Conservation (phyloP, 2,329 filamentous ascomycete genomes). For the Proliferodiscus dingleyae region DNA sequence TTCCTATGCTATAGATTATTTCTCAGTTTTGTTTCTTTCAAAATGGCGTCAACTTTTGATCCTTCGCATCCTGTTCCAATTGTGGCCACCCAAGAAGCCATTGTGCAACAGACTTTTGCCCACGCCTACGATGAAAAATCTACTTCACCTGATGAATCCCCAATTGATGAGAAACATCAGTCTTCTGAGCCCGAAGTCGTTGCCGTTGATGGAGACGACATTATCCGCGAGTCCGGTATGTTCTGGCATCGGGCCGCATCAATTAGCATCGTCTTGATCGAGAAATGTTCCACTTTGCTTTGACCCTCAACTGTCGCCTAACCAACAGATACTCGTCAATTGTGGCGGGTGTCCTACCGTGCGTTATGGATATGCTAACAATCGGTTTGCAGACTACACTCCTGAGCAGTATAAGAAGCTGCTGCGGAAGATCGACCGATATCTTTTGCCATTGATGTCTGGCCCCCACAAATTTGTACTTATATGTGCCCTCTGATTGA, state of each 20-base stretch:
- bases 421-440: conserved; percentile 40
- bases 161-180: conserved; percentile 6
- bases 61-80: conserved; percentile 1
- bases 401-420: conserved; percentile 37
- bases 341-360: too few relatives aligned
- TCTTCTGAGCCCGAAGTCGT: conserved; percentile 10
- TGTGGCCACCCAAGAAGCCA: conserved; percentile 1
- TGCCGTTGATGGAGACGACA: conserved; percentile 8
- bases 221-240: conserved; percentile 13
- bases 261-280: not conserved
- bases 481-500: not conserved
- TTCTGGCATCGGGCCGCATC: too few relatives aligned
- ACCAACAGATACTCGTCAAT: too few relatives aligned
- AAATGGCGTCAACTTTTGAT: not conserved
- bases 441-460: conserved; percentile 44
- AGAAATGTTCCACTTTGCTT: not conserved
- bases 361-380: not conserved
- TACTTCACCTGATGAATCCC: not conserved
- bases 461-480: conserved; percentile 13
- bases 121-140: conserved; percentile 2
- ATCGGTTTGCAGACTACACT: conserved; percentile 27
- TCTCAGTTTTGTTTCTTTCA: not conserved
- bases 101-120: conserved; percentile 4
- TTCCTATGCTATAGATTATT: not conserved
- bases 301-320: too few relatives aligned